These are phyloP conservation scores for Alloteropsis semialata DNA, from an alignment of 176 grass and related monocot genomes.

Conservation along the genomic window DNA sequence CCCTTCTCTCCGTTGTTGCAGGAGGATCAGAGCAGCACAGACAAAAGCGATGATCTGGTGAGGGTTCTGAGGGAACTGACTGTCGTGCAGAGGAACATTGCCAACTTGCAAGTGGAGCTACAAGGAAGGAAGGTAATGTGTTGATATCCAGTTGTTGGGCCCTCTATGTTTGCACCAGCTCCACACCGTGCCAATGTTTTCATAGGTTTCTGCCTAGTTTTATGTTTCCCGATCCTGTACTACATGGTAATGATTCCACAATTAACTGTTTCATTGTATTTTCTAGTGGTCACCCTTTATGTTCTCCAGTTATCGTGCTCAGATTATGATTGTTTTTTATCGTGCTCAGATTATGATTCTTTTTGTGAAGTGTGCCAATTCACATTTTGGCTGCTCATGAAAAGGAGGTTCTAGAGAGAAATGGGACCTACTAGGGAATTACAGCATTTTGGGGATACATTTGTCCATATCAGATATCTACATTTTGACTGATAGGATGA, in stretches of 20 bases:
- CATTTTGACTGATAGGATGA: background rate
- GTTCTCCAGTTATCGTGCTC: background rate
- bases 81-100: conserved; percentile 73
- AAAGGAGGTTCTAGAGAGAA: background rate
- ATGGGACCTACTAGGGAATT: background rate
- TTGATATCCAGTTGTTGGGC: background rate
- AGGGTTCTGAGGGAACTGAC: conserved; percentile 92
- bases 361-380: background rate
- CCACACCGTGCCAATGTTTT: background rate
- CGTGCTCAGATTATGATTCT: background rate
- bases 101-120: conserved; percentile 96
- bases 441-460: background rate
- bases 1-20: conserved; percentile 20
- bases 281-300: background rate
- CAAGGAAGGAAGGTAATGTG: conserved; percentile 89
- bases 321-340: background rate
- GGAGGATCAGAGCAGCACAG: conserved; percentile 70
- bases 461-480: background rate
- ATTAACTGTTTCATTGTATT: background rate
- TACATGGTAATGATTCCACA: background rate
- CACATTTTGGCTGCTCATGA: background rate
- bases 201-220: background rate
- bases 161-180: background rate
- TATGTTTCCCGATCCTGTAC: background rate
- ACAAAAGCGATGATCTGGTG: conserved; percentile 89